Base-by-base conservation (phyloP, 306 rosid genomes). In the Mimosa bimucronata region DNA sequence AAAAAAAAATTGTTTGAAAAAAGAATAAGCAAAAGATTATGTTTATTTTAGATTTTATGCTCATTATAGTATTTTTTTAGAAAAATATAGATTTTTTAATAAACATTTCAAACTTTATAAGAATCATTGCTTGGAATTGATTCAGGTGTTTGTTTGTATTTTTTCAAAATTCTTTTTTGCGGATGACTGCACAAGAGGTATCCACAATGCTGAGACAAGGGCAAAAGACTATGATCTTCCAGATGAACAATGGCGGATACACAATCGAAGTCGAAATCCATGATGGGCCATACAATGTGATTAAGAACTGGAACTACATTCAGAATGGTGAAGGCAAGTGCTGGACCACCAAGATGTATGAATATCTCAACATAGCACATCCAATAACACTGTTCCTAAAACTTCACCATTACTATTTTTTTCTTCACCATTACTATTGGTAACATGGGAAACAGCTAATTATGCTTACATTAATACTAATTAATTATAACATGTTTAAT, bases 321-420 rank as follows among this genome's bases (percentile, higher is more conserved):
- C 94, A 89, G 89, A 94, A 94, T 30, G 94, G 94, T 19, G 87
- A 92, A 73, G 98, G 98, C 45, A 92, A 94, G 58, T 94, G 98
- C 87, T 94, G 97, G 96, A 94, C 98, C 15, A 2, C 88, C 88
- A 94, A 91, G 95, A 97, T 84, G 57, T 80, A 79, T 84, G 57
- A 81, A 79, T 41, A 66, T 44, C 9, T 38, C 61, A 50, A 45
- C 50, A 34, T 34, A 38, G 23, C 19, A 6, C 41, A 28, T 48
- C 13, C 55, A 12, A 45, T 60, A 34, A 31, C 6, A 65, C 2
- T 65, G 46, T 37, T 19, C 57, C 28, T 9, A 45, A 67, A 74
- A 28, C n/a, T 26, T n/a, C 34, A 6, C 53, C 70, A 16, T 18
- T 66, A n/a, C 8, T 52, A 2, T 21, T n/a, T n/a, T n/a, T n/a